These are phyloP conservation scores for Capronia coronata DNA, from an alignment of 2,329 filamentous ascomycete species.

Conservation along the genomic window DNA sequence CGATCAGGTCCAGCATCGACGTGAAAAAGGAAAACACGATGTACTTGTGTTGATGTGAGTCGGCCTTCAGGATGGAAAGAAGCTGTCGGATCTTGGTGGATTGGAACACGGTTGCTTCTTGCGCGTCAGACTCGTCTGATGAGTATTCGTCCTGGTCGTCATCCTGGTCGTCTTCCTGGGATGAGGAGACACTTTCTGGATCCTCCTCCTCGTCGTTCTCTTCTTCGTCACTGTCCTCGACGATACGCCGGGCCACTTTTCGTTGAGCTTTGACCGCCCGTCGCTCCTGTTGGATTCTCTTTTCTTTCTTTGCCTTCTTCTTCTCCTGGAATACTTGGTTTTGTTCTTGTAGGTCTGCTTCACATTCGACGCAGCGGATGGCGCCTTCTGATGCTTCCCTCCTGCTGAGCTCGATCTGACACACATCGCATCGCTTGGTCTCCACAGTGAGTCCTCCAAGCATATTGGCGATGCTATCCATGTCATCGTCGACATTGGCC, in stretches of 20 bases:
- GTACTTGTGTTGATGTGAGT: constrained; percentile 80
- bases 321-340: constrained; percentile 35
- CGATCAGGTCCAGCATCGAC: constrained; percentile 92
- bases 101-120: constrained; percentile 46
- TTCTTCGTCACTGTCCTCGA: constrained; percentile 52
- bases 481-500: constrained; percentile 53
- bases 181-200: constrained; percentile 38
- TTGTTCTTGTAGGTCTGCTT: constrained; percentile 63
- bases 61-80: constrained; percentile 69
- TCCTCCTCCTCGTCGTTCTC: constrained; percentile 61
- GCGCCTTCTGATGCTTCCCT: constrained; percentile 49
- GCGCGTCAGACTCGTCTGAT: constrained; percentile 38
- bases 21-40: constrained; percentile 99
- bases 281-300: constrained; percentile 33
- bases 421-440: constrained; percentile 75
- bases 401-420: constrained; percentile 60
- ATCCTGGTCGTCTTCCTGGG: constrained; percentile 21
- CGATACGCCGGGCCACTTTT: constrained; percentile 35
- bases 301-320: constrained; percentile 45
- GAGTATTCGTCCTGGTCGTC: constrained; percentile 38
- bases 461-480: constrained; percentile 79
- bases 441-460: constrained; percentile 77
- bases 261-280: constrained; percentile 49
- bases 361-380: constrained; percentile 66
- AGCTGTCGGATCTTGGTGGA: constrained; percentile 92